Evolutionary conservation across 805 yeast genomes (phyloP), one percentile per base, ranked within the genome.

Genomic region (Ogataea glucozyma): DNA sequence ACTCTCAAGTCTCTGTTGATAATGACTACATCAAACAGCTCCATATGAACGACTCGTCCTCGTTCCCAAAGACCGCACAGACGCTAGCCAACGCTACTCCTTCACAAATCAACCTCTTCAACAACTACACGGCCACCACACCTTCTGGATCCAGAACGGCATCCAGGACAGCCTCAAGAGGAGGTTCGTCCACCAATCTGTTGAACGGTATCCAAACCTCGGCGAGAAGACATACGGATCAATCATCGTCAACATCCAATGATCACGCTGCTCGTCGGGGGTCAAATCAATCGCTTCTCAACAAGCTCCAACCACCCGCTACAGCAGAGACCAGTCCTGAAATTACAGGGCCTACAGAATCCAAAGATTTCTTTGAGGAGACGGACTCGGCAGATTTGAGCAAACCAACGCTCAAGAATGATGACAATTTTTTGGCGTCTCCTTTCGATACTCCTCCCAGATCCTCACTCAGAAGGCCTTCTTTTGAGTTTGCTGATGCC

Each of bases 21-120:
- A 47, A 44, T 12, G 62, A 61, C 6, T 61, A 54, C 40, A 56
- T 60, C 18, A 53, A 52, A 26, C 60, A 53, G 29, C 39, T 64
- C n/a, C 56, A 62, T 38, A 51, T 48, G 44, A 53, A 51, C 33
- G 69, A 64, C 40, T 55, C 66, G 6, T 57, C 66, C 4, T 52
- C 58, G 3, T 63, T 60, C 51, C 69, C 69, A 4, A 51, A 46
- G 21, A 50, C 63, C n/a, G 44, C 61, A 4, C 55, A 54, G 8
- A 47, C 56, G 1, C 19, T 48, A 20, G 53, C 45, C 10, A 51
- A 49, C 21, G 61, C 62, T 4, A 41, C 64, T 2, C 61, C 64
- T 8, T 56, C 62, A 13, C 55, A 57, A 13, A 48, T 58, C 27
- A 61, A 59, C 43, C 40, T 57, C 34, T 18, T 56, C 36, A 61